Percentiles rank a stretch among this genome's conserved stretches.
Evolutionary conservation across 495 filamentous ascomycete genomes (phyloP).

Genomic region (Sordaria brevicollis): DNA sequence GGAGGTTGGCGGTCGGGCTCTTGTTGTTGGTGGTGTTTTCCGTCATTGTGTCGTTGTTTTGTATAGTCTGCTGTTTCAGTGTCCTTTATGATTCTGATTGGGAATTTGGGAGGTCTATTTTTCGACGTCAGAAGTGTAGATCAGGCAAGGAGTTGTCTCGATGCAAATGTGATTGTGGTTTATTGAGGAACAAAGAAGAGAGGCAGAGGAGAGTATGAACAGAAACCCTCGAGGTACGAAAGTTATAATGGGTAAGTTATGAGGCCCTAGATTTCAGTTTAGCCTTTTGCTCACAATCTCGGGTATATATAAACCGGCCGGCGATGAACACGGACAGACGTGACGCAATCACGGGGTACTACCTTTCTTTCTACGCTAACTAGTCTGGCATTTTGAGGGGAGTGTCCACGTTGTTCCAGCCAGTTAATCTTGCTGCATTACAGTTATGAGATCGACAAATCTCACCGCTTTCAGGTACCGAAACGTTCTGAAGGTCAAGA

Average conservation of each 20-base stretch:
- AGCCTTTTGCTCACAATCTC: not conserved
- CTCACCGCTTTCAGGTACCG: not conserved
- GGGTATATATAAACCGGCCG: not conserved
- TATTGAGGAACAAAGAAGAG: too few species aligned
- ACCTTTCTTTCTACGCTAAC: not conserved
- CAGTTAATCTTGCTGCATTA: not conserved
- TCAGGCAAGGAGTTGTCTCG: too few species aligned
- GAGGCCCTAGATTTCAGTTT: too few species aligned
- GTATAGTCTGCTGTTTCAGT: not conserved
- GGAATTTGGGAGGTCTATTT: too few species aligned
- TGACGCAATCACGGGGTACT: not conserved
- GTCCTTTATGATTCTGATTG: not conserved
- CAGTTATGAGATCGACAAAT: not conserved
- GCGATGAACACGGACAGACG: not conserved
- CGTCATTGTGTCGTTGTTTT: not conserved
- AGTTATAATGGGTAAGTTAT: too few species aligned
- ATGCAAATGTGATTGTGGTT: too few species aligned
- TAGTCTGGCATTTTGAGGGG: too few species aligned
- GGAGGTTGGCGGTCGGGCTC: constrained; percentile 13
- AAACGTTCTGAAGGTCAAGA: too few species aligned
- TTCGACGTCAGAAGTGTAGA: too few species aligned
- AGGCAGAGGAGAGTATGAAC: too few species aligned
- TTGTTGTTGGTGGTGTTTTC: not conserved
- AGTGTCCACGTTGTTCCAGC: not conserved
- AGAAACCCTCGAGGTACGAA: too few species aligned